Conservation (phyloP, 2,329 filamentous ascomycete genomes). For the Sclerotinia subarctica region DNA sequence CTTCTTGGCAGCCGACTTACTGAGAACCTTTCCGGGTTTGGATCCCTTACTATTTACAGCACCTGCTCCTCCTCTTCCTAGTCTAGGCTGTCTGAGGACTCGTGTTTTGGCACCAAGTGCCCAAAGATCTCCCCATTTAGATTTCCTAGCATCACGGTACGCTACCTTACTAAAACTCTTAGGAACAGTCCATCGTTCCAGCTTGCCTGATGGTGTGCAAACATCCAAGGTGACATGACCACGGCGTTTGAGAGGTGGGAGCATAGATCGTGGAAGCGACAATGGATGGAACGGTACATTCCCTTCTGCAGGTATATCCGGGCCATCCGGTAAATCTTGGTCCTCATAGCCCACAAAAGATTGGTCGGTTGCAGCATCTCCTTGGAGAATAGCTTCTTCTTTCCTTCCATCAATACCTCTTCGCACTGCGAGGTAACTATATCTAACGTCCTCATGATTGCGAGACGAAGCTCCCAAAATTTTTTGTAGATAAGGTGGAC, state of each 20-base stretch:
- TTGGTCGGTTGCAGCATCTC: slow-evolving; percentile 54
- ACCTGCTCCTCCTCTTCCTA: slow-evolving; percentile 46
- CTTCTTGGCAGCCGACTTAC: slow-evolving; percentile 42
- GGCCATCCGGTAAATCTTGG: slow-evolving; percentile 36
- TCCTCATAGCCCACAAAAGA: slow-evolving; percentile 73
- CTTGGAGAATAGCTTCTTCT: slow-evolving; percentile 45
- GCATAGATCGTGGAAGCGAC: slow-evolving; percentile 72
- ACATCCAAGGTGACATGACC: slow-evolving; percentile 88
- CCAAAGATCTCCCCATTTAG: slow-evolving; percentile 91
- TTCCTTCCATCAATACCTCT: slow-evolving; percentile 61
- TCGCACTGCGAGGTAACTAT: slow-evolving; percentile 83
- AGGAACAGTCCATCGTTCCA: slow-evolving; percentile 93
- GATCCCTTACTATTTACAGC: slow-evolving; percentile 33
- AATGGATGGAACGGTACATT: slow-evolving; percentile 50
- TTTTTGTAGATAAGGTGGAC: slow-evolving; percentile 76
- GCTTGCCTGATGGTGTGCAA: slow-evolving; percentile 78
- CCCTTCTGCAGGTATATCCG: slow-evolving; percentile 24
- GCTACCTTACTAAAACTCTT: slow-evolving; percentile 75
- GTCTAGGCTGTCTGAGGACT: slow-evolving; percentile 56
- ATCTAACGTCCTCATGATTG: slow-evolving; percentile 88
- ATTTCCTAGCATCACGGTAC: slow-evolving; percentile 90
- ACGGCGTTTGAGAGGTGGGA: slow-evolving; percentile 79
- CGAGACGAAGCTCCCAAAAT: slow-evolving; percentile 65
- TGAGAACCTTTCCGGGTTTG: slow-evolving; percentile 40
- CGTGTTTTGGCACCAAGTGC: slow-evolving; percentile 89